phyloP scores from a whole-genome alignment of 768 basidiomycete species.

The Lactarius trivialis region DNA sequence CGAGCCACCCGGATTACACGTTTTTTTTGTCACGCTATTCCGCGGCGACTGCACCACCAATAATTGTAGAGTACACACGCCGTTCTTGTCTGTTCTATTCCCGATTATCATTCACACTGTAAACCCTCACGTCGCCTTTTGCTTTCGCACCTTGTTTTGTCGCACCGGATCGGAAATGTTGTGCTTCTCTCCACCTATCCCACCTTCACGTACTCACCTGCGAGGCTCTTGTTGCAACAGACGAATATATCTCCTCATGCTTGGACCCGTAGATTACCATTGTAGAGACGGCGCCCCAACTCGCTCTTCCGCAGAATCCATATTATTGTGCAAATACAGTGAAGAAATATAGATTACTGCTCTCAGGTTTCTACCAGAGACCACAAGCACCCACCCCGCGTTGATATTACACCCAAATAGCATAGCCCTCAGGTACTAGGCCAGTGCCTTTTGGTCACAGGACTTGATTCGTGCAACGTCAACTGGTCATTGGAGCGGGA shows the following conservation, averaged over 20 bases:
- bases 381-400: too few relatives aligned
- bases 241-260: background rate
- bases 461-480: too few relatives aligned
- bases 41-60: background rate
- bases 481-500: background rate
- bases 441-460: background rate
- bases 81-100: background rate
- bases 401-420: too few relatives aligned
- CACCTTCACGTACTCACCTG: conserved; percentile 2
- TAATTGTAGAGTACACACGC: background rate
- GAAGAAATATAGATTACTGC: background rate
- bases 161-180: conserved; percentile 10
- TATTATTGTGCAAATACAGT: background rate
- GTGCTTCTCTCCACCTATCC: background rate
- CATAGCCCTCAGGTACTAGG: too few relatives aligned
- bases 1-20: background rate
- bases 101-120: background rate
- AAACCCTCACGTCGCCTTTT: conserved; percentile 11
- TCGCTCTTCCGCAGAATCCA: background rate
- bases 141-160: conserved; percentile 22
- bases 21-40: background rate
- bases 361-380: background rate
- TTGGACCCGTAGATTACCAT: background rate
- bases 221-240: background rate
- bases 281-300: conserved; percentile 1